phyloP scores from a whole-genome alignment of 495 filamentous ascomycete genomes.

The Cudoniella acicularis region DNA sequence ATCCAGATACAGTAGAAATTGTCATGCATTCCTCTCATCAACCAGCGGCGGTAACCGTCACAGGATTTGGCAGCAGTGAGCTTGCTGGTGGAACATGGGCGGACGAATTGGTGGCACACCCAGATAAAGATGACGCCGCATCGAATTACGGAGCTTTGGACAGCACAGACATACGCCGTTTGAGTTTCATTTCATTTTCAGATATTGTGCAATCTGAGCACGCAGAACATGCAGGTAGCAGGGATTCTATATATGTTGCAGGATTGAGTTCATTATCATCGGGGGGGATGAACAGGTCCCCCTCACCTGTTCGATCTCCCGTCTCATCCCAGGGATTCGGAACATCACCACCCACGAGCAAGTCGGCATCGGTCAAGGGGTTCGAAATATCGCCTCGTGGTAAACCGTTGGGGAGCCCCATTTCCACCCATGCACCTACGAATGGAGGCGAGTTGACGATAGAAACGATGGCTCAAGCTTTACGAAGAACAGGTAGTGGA shows the following conservation, averaged over 20 bases:
- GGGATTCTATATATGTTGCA: slow-evolving; percentile 59
- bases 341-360: slow-evolving; percentile 65
- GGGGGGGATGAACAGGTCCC: slow-evolving; percentile 58
- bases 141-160: slow-evolving; percentile 73
- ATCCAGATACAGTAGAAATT: slow-evolving; percentile 83
- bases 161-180: slow-evolving; percentile 69
- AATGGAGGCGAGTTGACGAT: slow-evolving; percentile 67
- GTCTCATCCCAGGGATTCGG: slow-evolving; percentile 59
- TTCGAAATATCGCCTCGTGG: slow-evolving; percentile 56
- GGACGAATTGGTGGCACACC: slow-evolving; percentile 52
- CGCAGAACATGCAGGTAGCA: slow-evolving; percentile 48
- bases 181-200: slow-evolving; percentile 92
- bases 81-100: slow-evolving; percentile 36
- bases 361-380: slow-evolving; percentile 61
- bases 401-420: slow-evolving; percentile 48
- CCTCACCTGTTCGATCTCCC: slow-evolving; percentile 68
- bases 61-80: slow-evolving; percentile 37
- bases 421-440: slow-evolving; percentile 28
- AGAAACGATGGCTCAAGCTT: slow-evolving; percentile 87
- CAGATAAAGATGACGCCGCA: slow-evolving; percentile 49
- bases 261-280: slow-evolving; percentile 49
- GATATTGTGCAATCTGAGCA: slow-evolving; percentile 93
- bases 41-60: slow-evolving; percentile 62
- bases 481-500: slow-evolving; percentile 75
- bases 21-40: slow-evolving; percentile 79